phyloP scores from a whole-genome alignment of 371 early-diverging fungal species.

The Sporodiniella umbellata region DNA sequence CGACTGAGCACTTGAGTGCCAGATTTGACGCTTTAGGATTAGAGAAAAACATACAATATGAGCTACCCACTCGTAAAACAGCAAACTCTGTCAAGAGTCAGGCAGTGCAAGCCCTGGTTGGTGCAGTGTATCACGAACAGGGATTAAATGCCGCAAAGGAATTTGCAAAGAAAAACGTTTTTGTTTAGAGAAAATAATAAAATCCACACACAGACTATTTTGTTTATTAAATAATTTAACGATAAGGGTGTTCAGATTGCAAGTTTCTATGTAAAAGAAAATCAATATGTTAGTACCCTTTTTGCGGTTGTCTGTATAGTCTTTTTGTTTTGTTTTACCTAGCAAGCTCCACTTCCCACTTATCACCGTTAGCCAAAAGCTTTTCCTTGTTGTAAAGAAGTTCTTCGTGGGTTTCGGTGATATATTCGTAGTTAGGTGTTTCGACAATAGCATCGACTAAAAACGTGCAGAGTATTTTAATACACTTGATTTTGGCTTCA shows the following conservation, averaged over 20 bases:
- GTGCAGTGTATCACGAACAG: slow-evolving; percentile 25
- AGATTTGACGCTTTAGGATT: slow-evolving; percentile 35
- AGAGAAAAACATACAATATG: slow-evolving; percentile 27
- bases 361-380: slow-evolving; percentile 95
- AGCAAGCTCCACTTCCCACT: slow-evolving; percentile 93
- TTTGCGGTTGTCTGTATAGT: not conserved
- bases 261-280: slow-evolving; percentile 36
- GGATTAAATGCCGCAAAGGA: slow-evolving; percentile 25
- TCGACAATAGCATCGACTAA: slow-evolving; percentile 97
- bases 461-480: not conserved
- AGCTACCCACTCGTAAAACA: slow-evolving; percentile 12
- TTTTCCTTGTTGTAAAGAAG: slow-evolving; percentile 98
- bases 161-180: slow-evolving; percentile 17
- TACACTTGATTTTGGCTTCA: too few relatives aligned
- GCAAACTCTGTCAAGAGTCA: slow-evolving; percentile 14
- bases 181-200: not conserved
- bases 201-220: slow-evolving; percentile 10
- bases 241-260: slow-evolving; percentile 64
- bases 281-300: too few relatives aligned
- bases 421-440: slow-evolving; percentile 95
- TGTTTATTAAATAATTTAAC: slow-evolving; percentile 37
- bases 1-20: slow-evolving; percentile 10
- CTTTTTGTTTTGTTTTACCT: slow-evolving; percentile 31
- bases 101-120: slow-evolving; percentile 17
- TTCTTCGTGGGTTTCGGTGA: slow-evolving; percentile 96